Evolutionary conservation across 352 stramenopile genomes (phyloP).

Genomic region (Phytophthora meadii): DNA sequence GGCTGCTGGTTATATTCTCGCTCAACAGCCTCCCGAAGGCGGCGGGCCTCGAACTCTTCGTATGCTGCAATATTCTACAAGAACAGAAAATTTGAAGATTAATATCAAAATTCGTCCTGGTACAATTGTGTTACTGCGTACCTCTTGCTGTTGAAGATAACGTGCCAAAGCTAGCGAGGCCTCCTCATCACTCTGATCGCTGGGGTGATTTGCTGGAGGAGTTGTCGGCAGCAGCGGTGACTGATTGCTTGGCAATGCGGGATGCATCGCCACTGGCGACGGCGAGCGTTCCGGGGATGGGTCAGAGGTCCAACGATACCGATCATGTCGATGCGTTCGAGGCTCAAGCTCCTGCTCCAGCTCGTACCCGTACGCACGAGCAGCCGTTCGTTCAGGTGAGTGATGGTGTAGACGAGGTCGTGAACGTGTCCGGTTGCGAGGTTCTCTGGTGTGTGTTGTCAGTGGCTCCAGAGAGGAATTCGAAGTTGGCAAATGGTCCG

Average conservation of each 20-base stretch:
- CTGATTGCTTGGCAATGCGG: slow-evolving; percentile 18
- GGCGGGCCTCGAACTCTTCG: slow-evolving; percentile 60
- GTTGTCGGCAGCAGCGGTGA: slow-evolving; percentile 24
- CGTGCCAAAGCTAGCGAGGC: slow-evolving; percentile 70
- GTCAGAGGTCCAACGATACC: slow-evolving; percentile 33
- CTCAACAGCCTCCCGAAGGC: slow-evolving; percentile 29
- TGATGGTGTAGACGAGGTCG: slow-evolving; percentile 26
- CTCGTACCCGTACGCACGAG: slow-evolving; percentile 36
- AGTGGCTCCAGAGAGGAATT: slow-evolving; percentile 24
- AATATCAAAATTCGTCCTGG: background rate
- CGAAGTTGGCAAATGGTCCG: slow-evolving; percentile 16
- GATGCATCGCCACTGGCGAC: slow-evolving; percentile 23
- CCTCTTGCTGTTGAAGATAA: slow-evolving; percentile 80
- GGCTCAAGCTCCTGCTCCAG: slow-evolving; percentile 38
- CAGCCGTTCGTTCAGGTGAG: slow-evolving; percentile 37
- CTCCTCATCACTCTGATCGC: slow-evolving; percentile 50
- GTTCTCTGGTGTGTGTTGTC: slow-evolving; percentile 19
- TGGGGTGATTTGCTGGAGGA: slow-evolving; percentile 27
- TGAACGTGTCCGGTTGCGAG: slow-evolving; percentile 23
- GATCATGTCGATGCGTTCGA: slow-evolving; percentile 30
- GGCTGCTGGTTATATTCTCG: slow-evolving; percentile 24
- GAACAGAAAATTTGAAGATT: background rate
- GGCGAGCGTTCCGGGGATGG: slow-evolving; percentile 18
- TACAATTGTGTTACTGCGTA: slow-evolving; percentile 12
- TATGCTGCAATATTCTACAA: slow-evolving; percentile 75